Evolutionary conservation across 2,329 filamentous ascomycete species (phyloP), one percentile per base, ranked within the genome.

Genomic region (Tolypocladium ovalisporum): DNA sequence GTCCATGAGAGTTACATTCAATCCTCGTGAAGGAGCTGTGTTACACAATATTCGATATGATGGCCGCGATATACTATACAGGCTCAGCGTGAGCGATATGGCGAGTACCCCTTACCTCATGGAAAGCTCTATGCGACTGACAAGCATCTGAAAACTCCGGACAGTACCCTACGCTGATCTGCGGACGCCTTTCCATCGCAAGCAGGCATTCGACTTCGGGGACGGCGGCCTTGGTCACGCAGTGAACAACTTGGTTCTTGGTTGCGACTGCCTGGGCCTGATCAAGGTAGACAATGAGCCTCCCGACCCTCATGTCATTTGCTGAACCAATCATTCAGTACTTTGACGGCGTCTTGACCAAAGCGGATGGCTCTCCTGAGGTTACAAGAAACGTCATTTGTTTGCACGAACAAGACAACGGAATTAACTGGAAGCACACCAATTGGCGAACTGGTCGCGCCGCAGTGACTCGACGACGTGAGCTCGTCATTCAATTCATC

Each of bases 31-130:
- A 68, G 87, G 87, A 36, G 79, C 83, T 15, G 84, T 86, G 2
- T 75, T 90, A 0, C 85, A 89, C 63, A 83, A 90, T 63, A 71
- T 90, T 7, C 77, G 78, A 56, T 89, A 86, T 60, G 84, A 87
- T 61, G 82, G 80, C 12, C 77, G 85, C 32, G 82, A 78, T 55
- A 72, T 89, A n/a, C 54, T 63, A 6, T 62, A 63, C 36, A 78
- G 87, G 2, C 68, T 89, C 24, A 81, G 80, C 37, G 74, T 89
- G 39, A 81, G 80, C 56, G 87, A 89, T 65, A 89, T 89, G 87
- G 79, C 80, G 53, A 55, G 65, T 22, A 9, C 3, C 8, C n/a
- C 15, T 13, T 17, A 2, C 24, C 36, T 3, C 3, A 49, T 4
- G 56, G 39, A 24, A 56, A 22, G 39, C 9, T 36, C n/a, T 8